phyloP scores from a whole-genome alignment of 176 grass and related monocot genomes.

The Phoenix roebelenii region DNA sequence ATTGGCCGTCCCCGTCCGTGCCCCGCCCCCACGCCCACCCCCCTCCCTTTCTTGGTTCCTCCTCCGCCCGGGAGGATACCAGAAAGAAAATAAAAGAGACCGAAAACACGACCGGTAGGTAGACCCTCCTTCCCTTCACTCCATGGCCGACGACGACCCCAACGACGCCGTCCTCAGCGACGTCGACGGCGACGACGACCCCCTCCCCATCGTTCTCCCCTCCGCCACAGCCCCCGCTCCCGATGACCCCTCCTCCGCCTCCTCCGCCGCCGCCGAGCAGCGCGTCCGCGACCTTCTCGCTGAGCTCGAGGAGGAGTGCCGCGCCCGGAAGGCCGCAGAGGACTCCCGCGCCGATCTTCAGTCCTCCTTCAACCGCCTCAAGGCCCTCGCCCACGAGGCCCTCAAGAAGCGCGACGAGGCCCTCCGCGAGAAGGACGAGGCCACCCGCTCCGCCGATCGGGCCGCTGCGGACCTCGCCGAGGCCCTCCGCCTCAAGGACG shows the following conservation, averaged over 20 bases:
- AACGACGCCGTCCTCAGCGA: constrained; percentile 63
- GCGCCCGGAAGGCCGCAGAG: constrained; percentile 43
- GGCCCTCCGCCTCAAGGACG: constrained; percentile 1
- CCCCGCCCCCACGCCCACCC: too few species aligned
- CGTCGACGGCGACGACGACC: constrained; percentile 60
- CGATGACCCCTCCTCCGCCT: constrained; percentile 1
- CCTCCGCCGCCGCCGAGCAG: constrained; percentile 7
- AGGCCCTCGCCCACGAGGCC: constrained; percentile 47
- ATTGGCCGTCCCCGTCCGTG: too few species aligned
- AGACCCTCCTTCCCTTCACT: background rate
- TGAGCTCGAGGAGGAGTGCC: constrained; percentile 71
- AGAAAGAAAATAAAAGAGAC: too few species aligned
- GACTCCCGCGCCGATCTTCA: constrained; percentile 30
- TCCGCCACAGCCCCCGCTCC: constrained; percentile 15
- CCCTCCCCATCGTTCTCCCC: constrained; percentile 6
- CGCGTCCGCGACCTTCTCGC: constrained; percentile 44
- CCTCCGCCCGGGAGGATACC: too few species aligned
- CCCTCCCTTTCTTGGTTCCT: too few species aligned
- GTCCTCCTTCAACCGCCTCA: constrained; percentile 44
- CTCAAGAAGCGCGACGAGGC: constrained; percentile 65
- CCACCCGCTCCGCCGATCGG: constrained; percentile 11
- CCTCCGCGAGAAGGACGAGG: constrained; percentile 19
- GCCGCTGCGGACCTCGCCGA: constrained; percentile 9
- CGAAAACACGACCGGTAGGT: too few species aligned
- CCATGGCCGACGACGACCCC: constrained; percentile 65